Evolutionary conservation across 176 grass and related monocot species (phyloP).

Genomic region (Rhynchospora tenuis): DNA sequence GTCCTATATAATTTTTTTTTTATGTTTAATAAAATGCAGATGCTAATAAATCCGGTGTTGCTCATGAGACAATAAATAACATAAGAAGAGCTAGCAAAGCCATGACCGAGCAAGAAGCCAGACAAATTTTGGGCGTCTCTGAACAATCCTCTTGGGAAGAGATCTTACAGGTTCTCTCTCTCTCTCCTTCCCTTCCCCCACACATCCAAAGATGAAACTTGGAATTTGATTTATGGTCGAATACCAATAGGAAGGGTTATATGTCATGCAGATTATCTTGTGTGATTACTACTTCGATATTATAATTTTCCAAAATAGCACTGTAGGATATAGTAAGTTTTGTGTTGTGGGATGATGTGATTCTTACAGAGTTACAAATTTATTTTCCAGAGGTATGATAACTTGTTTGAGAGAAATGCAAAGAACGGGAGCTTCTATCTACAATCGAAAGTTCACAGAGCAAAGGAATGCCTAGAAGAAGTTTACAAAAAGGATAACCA

Average conservation of each 20-base stretch:
- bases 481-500: conserved; percentile 60
- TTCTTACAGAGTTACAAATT: not conserved
- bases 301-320: not conserved
- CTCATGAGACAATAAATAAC: conserved; percentile 66
- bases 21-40: conserved; percentile 29
- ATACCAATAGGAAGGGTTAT: not conserved
- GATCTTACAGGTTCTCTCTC: conserved; percentile 37
- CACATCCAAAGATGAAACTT: conserved; percentile 8
- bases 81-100: conserved; percentile 60
- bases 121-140: conserved; percentile 62
- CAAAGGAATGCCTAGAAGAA: conserved; percentile 80
- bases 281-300: not conserved
- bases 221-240: not conserved
- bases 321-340: not conserved
- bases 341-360: not conserved
- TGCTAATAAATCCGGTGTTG: conserved; percentile 76
- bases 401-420: conserved; percentile 79
- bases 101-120: conserved; percentile 84
- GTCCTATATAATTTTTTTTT: not conserved
- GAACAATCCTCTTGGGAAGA: conserved; percentile 75
- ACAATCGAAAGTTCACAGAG: conserved; percentile 85
- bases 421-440: conserved; percentile 87
- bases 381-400: conserved; percentile 51
- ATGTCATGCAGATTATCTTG: not conserved
- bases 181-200: not conserved